Evolutionary conservation across 2,329 filamentous ascomycete genomes (phyloP).

Genomic region (Mollisiaceae sp.): DNA sequence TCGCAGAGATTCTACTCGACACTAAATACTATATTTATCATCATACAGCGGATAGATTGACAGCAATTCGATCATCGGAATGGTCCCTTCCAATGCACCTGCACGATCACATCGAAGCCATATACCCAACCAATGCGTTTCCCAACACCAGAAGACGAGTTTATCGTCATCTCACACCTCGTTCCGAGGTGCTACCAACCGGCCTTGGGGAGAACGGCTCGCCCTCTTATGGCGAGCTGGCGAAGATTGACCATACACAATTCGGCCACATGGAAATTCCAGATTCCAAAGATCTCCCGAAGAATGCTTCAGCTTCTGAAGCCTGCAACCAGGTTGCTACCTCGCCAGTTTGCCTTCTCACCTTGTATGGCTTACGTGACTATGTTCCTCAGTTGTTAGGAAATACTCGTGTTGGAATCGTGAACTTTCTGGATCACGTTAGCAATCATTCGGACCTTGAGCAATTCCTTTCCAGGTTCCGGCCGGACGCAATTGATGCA

Average conservation of each 20-base stretch:
- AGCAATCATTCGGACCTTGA: not conserved
- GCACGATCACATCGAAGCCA: slow-evolving; percentile 45
- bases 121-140: slow-evolving; percentile 54
- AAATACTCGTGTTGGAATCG: not conserved
- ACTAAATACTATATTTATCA: slow-evolving; percentile 38
- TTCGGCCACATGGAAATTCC: not conserved
- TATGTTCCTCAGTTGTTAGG: not conserved
- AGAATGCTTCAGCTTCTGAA: not conserved
- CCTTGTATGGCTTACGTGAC: not conserved
- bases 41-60: slow-evolving; percentile 50
- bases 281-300: not conserved
- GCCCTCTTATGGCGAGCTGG: not conserved
- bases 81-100: slow-evolving; percentile 48
- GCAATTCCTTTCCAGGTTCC: not conserved
- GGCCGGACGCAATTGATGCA: not conserved
- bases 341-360: not conserved
- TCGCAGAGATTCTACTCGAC: slow-evolving; percentile 38
- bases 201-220: not conserved
- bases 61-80: slow-evolving; percentile 54
- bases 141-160: slow-evolving; percentile 31
- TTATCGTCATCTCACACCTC: not conserved
- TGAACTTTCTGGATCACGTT: not conserved
- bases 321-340: not conserved
- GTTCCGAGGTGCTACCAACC: slow-evolving; percentile 2
- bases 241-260: not conserved